Evolutionary conservation across 2,329 filamentous ascomycete species (phyloP), one percentile per base, ranked within the genome.

Genomic region (Pseudopithomyces maydicus): DNA sequence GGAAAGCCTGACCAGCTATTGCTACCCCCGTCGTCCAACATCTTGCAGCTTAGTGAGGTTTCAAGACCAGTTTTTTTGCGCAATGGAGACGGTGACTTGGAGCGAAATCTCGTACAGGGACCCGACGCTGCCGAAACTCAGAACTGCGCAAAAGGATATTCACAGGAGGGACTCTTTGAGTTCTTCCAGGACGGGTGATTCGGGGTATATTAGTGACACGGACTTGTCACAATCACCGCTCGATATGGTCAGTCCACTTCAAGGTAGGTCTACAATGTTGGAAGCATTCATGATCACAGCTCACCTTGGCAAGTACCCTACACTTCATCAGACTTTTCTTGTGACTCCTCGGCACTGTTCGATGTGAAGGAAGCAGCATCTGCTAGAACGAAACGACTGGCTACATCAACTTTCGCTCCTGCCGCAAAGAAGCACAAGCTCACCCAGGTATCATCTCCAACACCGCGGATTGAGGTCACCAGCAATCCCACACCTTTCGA

Each of bases 151-250:
- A 22, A 59, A 64, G 29, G 32, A 38, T 33, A 23, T 29, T 36
- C 26, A 29, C 8, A 61, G 70, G 42, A 59, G 69, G 51, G 70
- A 71, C 48, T 70, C 65, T 33, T 48, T 71, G 22, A 68, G 63
- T 11, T 71, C 68, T 3, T 66, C 64, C 5, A 64, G 61, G 43
- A 71, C 70, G 8, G 55, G 63, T 8, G 70, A 73, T 47, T 73
- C 70, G n/a, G 70, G 70, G 6, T 73, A 73, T 54, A 69, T 62
- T 38, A 71, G 69, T 54, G 67, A 73, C 29, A 61, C 61, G 7
- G 69, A 73, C 26, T 43, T 64, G 17, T 64, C 66, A 41, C 55
- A 68, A 38, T 72, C 68, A 11, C 68, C 68, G 8, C 56, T 69
- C 19, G 68, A 71, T 19, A 56, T 64, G 41, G 44, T 49, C 14